Base-by-base conservation (phyloP, 805 yeast genomes). In the Wickerhamiella bombiphila region DNA sequence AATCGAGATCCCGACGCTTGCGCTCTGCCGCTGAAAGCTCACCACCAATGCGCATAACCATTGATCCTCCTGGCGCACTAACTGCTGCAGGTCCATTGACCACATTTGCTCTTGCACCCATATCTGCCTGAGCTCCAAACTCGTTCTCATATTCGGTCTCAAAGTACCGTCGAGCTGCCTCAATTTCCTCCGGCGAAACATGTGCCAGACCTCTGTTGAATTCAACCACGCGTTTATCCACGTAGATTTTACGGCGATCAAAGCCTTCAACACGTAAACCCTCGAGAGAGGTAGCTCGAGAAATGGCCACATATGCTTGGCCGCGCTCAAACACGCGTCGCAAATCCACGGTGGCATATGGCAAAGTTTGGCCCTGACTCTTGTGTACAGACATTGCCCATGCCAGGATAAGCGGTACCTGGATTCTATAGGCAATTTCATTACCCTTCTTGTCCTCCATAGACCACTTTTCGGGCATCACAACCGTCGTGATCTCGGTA, bases 361-460 rank as follows among this genome's bases (percentile, higher is more conserved):
- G 74, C 32, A 85, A 57, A 0, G 97, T 80, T 57, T 88, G 86
- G 1, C 98, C 98, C 56, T 88, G 98, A 0, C 96, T 76, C 59
- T 91, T 88, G 55, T 91, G 98, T 32, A 91, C 86, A 0, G 96
- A 85, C 32, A 91, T 58, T 0, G 98, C 85, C 96, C 97, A 91
- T 0, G 98, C 94, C n/a, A 86, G 61, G 49, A 88, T 75, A 37
- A 91, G 60, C 0, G 98, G 98, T 2, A 91, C 48, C 52, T 91
- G 98, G 0, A 66, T 64, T 49, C 96, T 65, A 2, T 78, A 65
- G 1, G 81, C 94, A 11, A 82, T 47, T 0, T 77, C 71, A 6
- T 64, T 64, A 16, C 78, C 82, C 18, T 66, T 60, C 36, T 79
- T 83, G 56, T 83, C 93, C 45, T 77, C 88, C 17, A 81, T 64